These are phyloP conservation scores for Neofusicoccum kwambonambiense DNA, from an alignment of 2,329 filamentous ascomycete genomes.

Conservation along the genomic window DNA sequence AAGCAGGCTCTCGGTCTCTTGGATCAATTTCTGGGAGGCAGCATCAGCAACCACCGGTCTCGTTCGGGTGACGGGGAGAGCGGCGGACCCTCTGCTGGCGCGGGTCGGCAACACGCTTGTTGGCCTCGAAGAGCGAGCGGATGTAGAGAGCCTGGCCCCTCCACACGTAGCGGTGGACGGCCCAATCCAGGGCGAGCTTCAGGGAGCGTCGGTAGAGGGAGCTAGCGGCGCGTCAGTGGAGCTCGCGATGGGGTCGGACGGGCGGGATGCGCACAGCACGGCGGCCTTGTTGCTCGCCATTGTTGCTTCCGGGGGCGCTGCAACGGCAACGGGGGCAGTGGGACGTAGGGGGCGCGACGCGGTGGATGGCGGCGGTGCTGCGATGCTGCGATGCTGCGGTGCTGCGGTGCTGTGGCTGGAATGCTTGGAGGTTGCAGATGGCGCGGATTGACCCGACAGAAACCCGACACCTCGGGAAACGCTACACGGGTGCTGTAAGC, in stretches of 20 bases:
- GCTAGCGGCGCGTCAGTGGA: constrained; percentile 42
- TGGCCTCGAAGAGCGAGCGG: constrained; percentile 90
- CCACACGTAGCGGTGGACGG: constrained; percentile 89
- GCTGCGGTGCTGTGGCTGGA: constrained; percentile 21
- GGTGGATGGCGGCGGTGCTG: not conserved
- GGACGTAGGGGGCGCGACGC: constrained; percentile 30
- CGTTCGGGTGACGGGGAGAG: not conserved
- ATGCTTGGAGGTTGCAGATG: constrained; percentile 23
- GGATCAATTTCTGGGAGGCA: constrained; percentile 69
- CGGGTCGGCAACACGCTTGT: constrained; percentile 79
- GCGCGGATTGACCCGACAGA: constrained; percentile 8
- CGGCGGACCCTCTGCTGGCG: constrained; percentile 75
- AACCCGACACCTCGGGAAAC: not conserved
- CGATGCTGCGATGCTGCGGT: not conserved
- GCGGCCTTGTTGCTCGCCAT: constrained; percentile 43
- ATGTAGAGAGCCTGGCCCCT: constrained; percentile 96
- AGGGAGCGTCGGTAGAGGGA: constrained; percentile 86
- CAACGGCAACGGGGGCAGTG: constrained; percentile 22
- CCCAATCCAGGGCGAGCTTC: constrained; percentile 93
- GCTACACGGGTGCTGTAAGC: not conserved
- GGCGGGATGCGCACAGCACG: constrained; percentile 29
- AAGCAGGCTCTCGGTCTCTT: constrained; percentile 83
- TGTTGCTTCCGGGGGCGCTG: constrained; percentile 21
- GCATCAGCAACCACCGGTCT: not conserved
- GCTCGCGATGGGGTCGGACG: constrained; percentile 22